Conservation (phyloP, 2,329 filamentous ascomycete genomes). For the Arthrobotrys megalospora region DNA sequence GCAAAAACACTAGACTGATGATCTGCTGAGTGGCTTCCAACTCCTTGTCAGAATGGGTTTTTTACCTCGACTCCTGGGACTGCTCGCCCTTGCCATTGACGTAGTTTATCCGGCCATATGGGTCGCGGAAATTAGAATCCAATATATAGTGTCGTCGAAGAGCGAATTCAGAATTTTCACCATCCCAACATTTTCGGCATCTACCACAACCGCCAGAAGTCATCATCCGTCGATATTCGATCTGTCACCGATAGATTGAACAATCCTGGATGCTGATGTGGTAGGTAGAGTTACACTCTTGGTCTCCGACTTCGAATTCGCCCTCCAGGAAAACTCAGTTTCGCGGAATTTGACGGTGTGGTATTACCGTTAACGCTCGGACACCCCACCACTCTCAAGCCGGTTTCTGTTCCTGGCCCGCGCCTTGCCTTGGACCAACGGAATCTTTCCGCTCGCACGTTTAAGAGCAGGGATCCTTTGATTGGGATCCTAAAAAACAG, state of each 20-base stretch:
- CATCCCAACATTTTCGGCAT: constrained; percentile 17
- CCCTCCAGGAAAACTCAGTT: neutral
- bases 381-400: constrained; percentile 43
- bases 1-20: constrained; percentile 36
- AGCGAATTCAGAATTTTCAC: constrained; percentile 39
- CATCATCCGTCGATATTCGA: constrained; percentile 22
- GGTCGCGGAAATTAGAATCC: constrained; percentile 50
- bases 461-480: constrained; percentile 35
- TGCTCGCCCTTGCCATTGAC: constrained; percentile 42
- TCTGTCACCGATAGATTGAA: constrained; percentile 56
- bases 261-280: constrained; percentile 24
- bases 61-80: constrained; percentile 8
- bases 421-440: constrained; percentile 40
- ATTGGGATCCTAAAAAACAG: constrained; percentile 31
- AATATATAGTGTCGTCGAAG: constrained; percentile 24
- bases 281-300: constrained; percentile 1
- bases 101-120: constrained; percentile 54
- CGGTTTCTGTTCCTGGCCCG: constrained; percentile 57
- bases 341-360: constrained; percentile 16
- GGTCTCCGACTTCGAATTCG: constrained; percentile 3
- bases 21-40: constrained; percentile 49
- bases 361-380: constrained; percentile 57
- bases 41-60: constrained; percentile 8
- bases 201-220: constrained; percentile 22
- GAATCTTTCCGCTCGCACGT: constrained; percentile 45